Evolutionary conservation across 176 grass and related monocot genomes (phyloP), one percentile per base, ranked within the genome.

Genomic region (Bromus sterilis): DNA sequence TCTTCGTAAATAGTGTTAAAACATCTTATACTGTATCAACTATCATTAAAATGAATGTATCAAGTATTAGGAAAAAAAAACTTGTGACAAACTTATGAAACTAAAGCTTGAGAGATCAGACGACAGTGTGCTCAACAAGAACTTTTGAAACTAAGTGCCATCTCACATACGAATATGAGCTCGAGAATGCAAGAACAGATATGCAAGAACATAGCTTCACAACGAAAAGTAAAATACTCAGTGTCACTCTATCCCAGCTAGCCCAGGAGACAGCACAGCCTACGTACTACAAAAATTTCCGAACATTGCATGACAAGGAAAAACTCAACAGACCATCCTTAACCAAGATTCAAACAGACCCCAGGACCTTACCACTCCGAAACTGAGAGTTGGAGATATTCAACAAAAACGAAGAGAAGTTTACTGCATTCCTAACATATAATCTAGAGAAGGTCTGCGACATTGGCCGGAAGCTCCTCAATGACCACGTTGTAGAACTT

Each of bases 401-500:
- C 31, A 81, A 91, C 56, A 66, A 84, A 87, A 87, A 81, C 71
- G 86, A 20, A 78, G 30, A 70, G 75, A 34, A 82, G 57, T 66
- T 75, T 86, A 79, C 9, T 41, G 73, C 86, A 84, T 57, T 80
- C 34, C 68, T 82, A 88, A 25, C 51, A 61, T 71, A 25, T 83
- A 58, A 73, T 82, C 83, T 91, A 94, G 84, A 94, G 81, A 72
- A 92, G 89, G 57, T 95, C 93, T 28, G 93, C 93, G 2, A 95
- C 93, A 36, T 92, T 95, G 20, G 85, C 71, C 0, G 93, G 93
- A 62, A 95, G 89, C 85, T 95, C 90, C 78, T 91, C 93, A 0
- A 95, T 9, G 46, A 78, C 72, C 63, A 92, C 84, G 16, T 92
- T 95, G 79, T 91, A 92, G 73, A 92, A 91, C 90, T 5, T 95